Evolutionary conservation across 192 early-diverging fungal species (phyloP).

Genomic region (Geosiphon pyriformis): DNA sequence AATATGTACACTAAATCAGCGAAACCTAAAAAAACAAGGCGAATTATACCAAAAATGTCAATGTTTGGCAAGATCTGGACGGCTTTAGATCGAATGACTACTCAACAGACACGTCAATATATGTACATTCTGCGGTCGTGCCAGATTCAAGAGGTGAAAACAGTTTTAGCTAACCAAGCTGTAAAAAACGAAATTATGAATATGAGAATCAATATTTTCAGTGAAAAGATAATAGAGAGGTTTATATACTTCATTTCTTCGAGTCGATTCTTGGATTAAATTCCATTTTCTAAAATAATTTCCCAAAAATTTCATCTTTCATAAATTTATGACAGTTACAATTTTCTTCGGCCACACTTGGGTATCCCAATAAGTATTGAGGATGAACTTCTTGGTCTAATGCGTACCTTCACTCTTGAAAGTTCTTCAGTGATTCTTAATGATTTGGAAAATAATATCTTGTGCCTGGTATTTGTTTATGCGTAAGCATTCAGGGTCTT

Average conservation of each 20-base stretch:
- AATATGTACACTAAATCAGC: not conserved
- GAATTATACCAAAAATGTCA: conserved; percentile 23
- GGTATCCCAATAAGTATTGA: conserved; percentile 24
- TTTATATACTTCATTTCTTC: too few relatives aligned
- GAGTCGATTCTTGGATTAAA: too few relatives aligned
- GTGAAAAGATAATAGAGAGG: conserved; percentile 38
- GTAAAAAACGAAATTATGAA: conserved; percentile 14
- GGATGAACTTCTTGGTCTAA: conserved; percentile 33
- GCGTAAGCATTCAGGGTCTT: conserved; percentile 27
- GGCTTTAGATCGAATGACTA: conserved; percentile 34
- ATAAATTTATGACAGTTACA: too few relatives aligned
- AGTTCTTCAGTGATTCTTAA: conserved; percentile 28
- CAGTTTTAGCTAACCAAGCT: not conserved
- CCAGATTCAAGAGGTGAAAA: not conserved
- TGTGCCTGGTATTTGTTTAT: conserved; percentile 34
- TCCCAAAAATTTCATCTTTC: too few relatives aligned
- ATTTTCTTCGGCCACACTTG: conserved; percentile 29
- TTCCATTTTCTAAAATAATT: too few relatives aligned
- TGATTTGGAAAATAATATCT: conserved; percentile 32
- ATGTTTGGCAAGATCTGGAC: conserved; percentile 44
- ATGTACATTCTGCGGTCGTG: too few relatives aligned
- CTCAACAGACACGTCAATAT: conserved; percentile 26
- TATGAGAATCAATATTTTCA: conserved; percentile 36
- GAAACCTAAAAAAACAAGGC: conserved; percentile 13
- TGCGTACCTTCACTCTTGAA: conserved; percentile 34